Conservation (phyloP, 805 yeast genomes). For the Lachancea kluyveri region DNA sequence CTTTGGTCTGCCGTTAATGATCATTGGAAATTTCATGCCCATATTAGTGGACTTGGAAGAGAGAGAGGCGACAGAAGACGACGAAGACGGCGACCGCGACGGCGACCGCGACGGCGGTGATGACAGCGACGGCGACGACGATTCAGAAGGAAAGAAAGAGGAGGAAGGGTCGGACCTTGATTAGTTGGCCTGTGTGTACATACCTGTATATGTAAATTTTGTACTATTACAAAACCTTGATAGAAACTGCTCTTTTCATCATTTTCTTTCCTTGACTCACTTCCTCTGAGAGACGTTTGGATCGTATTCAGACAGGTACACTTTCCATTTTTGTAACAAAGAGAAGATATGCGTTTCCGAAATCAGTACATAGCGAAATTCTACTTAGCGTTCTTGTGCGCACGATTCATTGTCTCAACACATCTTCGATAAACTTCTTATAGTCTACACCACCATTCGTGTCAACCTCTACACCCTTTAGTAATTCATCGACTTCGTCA, state of each 20-base stretch:
- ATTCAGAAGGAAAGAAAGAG: too few species aligned
- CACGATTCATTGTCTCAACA: conserved; percentile 68
- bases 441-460: conserved; percentile 94
- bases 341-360: not conserved
- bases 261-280: too few species aligned
- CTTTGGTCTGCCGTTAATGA: conserved; percentile 96
- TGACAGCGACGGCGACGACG: too few species aligned
- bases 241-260: too few species aligned
- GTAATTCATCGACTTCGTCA: conserved; percentile 88
- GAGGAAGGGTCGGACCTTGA: too few species aligned
- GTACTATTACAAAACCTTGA: too few species aligned
- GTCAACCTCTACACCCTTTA: conserved; percentile 91
- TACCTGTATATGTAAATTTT: not conserved
- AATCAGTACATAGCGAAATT: conserved; percentile 1
- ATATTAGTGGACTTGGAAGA: conserved; percentile 30
- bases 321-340: conserved; percentile 1
- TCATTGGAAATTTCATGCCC: conserved; percentile 88
- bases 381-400: too few species aligned
- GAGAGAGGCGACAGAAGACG: not conserved
- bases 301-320: too few species aligned
- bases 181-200: not conserved
- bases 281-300: too few species aligned
- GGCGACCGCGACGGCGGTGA: too few species aligned
- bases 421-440: conserved; percentile 88
- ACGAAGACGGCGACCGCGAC: too few species aligned